A percentile compares a stretch with the other conserved stretches of the same genome.
phyloP scores from a whole-genome alignment of 176 grass and related monocot species.

The Rhynchospora tenuis region DNA sequence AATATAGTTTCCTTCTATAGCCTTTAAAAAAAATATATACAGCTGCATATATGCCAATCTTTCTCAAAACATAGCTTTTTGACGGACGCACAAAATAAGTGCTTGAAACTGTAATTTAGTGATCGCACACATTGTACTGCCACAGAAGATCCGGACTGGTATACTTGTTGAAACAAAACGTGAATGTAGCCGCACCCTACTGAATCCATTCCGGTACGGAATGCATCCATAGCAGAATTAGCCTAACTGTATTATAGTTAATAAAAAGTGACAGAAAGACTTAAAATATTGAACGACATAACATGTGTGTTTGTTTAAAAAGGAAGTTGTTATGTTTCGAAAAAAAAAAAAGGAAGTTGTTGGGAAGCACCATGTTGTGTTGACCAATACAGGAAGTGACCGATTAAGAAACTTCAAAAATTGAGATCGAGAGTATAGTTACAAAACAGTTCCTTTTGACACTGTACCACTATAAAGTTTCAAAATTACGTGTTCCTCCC shows the following conservation, averaged over 20 bases:
- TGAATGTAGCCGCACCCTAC: constrained; percentile 17
- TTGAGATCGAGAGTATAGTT: no score
- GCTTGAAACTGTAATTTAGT: no score
- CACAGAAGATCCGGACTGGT: background rate
- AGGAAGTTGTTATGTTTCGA: no score
- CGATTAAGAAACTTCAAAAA: no score
- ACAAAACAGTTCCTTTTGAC: no score
- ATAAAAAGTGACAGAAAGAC: background rate
- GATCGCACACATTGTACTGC: background rate
- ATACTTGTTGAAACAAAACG: background rate
- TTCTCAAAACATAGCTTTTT: no score
- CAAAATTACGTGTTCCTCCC: no score
- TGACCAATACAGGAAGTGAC: no score
- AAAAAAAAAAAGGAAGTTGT: background rate
- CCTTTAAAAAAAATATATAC: no score
- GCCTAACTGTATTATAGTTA: background rate
- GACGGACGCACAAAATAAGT: background rate
- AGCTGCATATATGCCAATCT: no score
- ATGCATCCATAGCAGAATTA: background rate
- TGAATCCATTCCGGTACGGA: constrained; percentile 12
- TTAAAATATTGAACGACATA: constrained; percentile 5
- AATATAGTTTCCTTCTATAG: no score
- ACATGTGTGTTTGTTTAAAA: background rate
- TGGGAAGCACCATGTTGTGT: background rate
- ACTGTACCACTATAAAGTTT: no score